Percentiles rank a stretch among this genome's conserved stretches.
These are phyloP conservation scores for Diaporthe sp. DNA, from an alignment of 2,329 filamentous ascomycete genomes.

Conservation along the genomic window DNA sequence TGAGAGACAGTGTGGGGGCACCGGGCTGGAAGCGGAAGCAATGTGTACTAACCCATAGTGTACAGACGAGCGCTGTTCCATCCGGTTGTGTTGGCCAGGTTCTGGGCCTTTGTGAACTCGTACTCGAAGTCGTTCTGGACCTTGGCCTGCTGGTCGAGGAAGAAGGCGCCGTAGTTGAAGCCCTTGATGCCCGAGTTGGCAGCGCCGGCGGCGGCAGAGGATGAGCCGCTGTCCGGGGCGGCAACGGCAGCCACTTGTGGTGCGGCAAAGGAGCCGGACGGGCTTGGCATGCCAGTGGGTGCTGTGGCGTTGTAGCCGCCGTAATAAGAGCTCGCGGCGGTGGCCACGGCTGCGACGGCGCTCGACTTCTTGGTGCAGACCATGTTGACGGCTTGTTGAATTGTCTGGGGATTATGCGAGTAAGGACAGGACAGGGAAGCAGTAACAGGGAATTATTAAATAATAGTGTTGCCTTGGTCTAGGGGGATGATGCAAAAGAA, in stretches of 20 bases:
- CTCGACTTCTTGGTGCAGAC: slow-evolving; percentile 40
- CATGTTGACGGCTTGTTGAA: slow-evolving; percentile 32
- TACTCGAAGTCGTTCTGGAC: slow-evolving; percentile 75
- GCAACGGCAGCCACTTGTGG: not conserved
- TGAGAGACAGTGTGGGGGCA: not conserved
- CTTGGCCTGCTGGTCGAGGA: slow-evolving; percentile 73
- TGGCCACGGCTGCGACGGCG: slow-evolving; percentile 44
- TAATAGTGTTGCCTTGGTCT: slow-evolving; percentile 5
- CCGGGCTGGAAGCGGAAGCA: not conserved
- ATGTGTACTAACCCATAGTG: slow-evolving; percentile 66
- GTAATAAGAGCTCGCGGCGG: slow-evolving; percentile 35
- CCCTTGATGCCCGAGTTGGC: slow-evolving; percentile 64
- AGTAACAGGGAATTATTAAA: slow-evolving; percentile 27
- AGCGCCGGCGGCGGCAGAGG: not conserved
- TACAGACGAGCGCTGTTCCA: slow-evolving; percentile 82
- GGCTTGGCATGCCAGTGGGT: not conserved
- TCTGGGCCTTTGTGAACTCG: slow-evolving; percentile 77
- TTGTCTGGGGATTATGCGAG: not conserved
- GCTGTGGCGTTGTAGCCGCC: slow-evolving; percentile 15
- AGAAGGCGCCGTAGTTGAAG: slow-evolving; percentile 81
- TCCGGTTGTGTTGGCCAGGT: slow-evolving; percentile 73
- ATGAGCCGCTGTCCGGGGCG: slow-evolving; percentile 37
- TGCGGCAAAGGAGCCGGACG: slow-evolving; percentile 30
- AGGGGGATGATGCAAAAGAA: slow-evolving; percentile 6
- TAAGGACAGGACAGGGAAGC: not conserved